phyloP scores from a whole-genome alignment of 2,329 filamentous ascomycete genomes.

The Trichoderma lentiforme region DNA sequence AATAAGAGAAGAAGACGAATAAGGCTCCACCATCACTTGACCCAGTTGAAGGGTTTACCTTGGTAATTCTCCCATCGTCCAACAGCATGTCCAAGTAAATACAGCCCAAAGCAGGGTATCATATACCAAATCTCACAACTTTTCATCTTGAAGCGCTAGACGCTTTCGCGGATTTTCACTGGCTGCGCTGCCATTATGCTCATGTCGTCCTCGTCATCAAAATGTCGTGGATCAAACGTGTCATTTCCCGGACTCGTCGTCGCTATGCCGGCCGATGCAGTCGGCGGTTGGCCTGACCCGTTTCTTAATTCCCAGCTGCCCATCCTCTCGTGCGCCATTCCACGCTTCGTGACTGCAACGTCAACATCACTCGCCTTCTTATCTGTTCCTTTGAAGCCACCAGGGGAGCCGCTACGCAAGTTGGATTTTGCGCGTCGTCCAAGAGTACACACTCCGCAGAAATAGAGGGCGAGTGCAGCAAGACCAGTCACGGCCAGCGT shows the following conservation, averaged over 20 bases:
- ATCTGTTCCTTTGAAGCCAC: constrained; percentile 45
- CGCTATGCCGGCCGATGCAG: constrained; percentile 24
- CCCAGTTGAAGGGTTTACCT: neutral
- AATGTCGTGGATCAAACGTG: constrained; percentile 10
- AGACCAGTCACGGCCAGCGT: constrained; percentile 37
- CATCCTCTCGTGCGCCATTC: constrained; percentile 42
- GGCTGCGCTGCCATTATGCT: constrained; percentile 37
- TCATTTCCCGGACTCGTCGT: constrained; percentile 24
- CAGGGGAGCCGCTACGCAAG: constrained; percentile 23
- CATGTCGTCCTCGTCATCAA: constrained; percentile 27
- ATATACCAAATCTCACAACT: neutral
- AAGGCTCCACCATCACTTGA: neutral
- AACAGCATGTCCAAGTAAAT: neutral
- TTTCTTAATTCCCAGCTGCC: constrained; percentile 49
- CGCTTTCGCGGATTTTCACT: constrained; percentile 38
- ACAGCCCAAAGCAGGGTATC: neutral
- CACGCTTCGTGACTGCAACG: constrained; percentile 38
- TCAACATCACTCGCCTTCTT: constrained; percentile 45
- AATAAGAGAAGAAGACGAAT: neutral
- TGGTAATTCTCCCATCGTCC: neutral
- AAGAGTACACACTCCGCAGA: constrained; percentile 35
- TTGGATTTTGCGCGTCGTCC: constrained; percentile 20
- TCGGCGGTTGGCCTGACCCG: constrained; percentile 18
- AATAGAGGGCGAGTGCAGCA: constrained; percentile 31
- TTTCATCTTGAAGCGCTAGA: constrained; percentile 27